phyloP scores from a whole-genome alignment of 1,284 basidiomycete species.

The Trametes pubescens region DNA sequence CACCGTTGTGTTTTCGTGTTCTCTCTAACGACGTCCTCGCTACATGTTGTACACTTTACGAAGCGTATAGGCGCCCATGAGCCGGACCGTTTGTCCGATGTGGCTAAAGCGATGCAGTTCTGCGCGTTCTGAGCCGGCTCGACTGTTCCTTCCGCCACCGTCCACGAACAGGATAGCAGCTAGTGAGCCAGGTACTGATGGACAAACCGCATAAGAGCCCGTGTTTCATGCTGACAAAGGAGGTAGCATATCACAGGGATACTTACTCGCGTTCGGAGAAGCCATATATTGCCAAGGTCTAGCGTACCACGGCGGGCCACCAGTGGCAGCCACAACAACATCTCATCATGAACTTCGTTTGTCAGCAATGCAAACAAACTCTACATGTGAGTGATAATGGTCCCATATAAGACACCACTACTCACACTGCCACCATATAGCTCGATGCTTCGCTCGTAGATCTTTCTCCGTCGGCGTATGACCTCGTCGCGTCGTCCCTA shows the following conservation, averaged over 20 bases:
- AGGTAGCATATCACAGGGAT: too few relatives aligned
- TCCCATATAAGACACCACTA: slow-evolving; percentile 16
- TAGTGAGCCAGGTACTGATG: not conserved
- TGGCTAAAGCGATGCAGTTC: slow-evolving; percentile 2
- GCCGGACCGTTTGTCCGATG: not conserved
- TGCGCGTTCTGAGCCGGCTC: slow-evolving; percentile 15
- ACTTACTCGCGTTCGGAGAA: too few relatives aligned
- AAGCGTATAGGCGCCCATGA: slow-evolving; percentile 11
- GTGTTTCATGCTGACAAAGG: too few relatives aligned
- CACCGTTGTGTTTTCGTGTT: too few relatives aligned
- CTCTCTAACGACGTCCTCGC: too few relatives aligned
- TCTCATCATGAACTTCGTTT: slow-evolving; percentile 66
- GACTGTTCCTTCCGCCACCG: slow-evolving; percentile 13
- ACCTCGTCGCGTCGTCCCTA: slow-evolving; percentile 81
- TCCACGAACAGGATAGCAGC: not conserved
- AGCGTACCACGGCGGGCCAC: not conserved
- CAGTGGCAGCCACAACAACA: not conserved
- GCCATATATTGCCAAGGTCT: not conserved
- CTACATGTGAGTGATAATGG: slow-evolving; percentile 62
- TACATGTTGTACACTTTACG: too few relatives aligned
- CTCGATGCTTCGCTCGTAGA: slow-evolving; percentile 87
- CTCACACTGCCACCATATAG: slow-evolving; percentile 46
- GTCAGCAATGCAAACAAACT: slow-evolving; percentile 89
- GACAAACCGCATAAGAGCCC: not conserved
- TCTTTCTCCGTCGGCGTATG: slow-evolving; percentile 85